Percentiles rank a stretch among this genome's conserved stretches.
phyloP scores from a whole-genome alignment of 2,329 filamentous ascomycete species.

The Calonectria hongkongensis region DNA sequence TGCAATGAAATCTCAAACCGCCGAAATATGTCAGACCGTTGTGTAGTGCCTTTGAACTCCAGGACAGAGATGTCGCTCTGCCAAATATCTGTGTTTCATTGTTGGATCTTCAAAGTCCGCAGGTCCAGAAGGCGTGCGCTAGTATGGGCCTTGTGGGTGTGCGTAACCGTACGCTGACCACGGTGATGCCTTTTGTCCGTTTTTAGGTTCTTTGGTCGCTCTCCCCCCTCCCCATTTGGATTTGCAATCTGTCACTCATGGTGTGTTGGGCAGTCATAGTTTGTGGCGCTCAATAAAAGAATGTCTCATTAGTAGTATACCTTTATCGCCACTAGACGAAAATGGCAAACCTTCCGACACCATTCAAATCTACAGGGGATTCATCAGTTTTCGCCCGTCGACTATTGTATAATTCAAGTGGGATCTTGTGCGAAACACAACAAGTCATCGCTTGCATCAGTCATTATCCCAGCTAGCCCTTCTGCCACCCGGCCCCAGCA shows the following conservation, averaged over 20 bases:
- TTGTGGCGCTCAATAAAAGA: not conserved
- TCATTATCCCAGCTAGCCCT: not conserved
- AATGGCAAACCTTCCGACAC: not conserved
- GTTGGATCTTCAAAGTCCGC: not conserved
- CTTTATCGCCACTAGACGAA: not conserved
- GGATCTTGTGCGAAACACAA: not conserved
- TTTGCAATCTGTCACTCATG: not conserved
- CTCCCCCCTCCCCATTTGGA: not conserved
- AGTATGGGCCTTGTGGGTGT: too few relatives aligned
- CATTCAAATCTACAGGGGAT: not conserved
- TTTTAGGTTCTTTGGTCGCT: not conserved
- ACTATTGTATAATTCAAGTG: not conserved
- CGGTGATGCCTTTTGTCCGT: not conserved
- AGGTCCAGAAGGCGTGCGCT: not conserved
- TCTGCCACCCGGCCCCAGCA: not conserved
- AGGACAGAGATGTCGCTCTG: not conserved
- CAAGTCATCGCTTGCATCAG: not conserved
- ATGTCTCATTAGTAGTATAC: not conserved
- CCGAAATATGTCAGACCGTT: not conserved
- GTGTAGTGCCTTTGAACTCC: conserved; percentile 1
- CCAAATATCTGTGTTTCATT: not conserved
- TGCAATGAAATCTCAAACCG: too few relatives aligned
- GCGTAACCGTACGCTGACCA: not conserved
- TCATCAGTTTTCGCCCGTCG: not conserved
- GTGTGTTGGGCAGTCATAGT: not conserved